Evolutionary conservation across 1,139 yeast species (phyloP).

Genomic region (Meyerozyma sp.): DNA sequence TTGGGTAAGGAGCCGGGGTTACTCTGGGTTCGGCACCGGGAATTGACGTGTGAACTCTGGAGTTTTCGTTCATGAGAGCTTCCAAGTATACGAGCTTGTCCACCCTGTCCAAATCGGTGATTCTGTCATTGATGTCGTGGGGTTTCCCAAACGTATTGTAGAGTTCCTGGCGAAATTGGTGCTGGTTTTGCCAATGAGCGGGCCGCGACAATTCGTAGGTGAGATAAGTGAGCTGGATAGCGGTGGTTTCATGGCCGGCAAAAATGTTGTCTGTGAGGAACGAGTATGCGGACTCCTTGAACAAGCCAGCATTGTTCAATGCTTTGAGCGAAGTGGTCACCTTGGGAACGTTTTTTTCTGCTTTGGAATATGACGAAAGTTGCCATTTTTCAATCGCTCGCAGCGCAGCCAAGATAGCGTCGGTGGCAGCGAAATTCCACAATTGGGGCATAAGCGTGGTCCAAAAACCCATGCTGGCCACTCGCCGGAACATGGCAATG

Average conservation of each 20-base stretch:
- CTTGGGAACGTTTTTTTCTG: constrained; percentile 29
- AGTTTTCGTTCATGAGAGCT: constrained; percentile 54
- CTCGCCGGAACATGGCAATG: constrained; percentile 45
- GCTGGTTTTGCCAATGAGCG: constrained; percentile 36
- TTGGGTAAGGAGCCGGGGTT: constrained; percentile 26
- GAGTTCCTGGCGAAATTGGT: constrained; percentile 39
- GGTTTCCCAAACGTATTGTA: constrained; percentile 25
- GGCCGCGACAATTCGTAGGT: constrained; percentile 58
- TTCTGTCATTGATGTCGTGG: constrained; percentile 16
- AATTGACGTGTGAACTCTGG: constrained; percentile 62
- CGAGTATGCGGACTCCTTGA: constrained; percentile 33
- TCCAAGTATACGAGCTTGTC: constrained; percentile 52
- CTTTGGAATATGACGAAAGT: constrained; percentile 32
- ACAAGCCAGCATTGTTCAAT: constrained; percentile 27
- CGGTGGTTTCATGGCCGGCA: constrained; percentile 80
- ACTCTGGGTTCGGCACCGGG: constrained; percentile 72
- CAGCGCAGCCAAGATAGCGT: constrained; percentile 33
- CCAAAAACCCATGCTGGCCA: constrained; percentile 67
- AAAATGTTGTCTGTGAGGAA: constrained; percentile 38
- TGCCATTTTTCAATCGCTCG: constrained; percentile 48
- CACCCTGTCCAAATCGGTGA: constrained; percentile 32
- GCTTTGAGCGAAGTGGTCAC: constrained; percentile 31
- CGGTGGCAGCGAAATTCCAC: constrained; percentile 47
- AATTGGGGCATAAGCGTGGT: constrained; percentile 56
- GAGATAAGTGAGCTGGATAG: constrained; percentile 56